phyloP scores from a whole-genome alignment of 306 rosid genomes.

The Mimosa pudica region DNA sequence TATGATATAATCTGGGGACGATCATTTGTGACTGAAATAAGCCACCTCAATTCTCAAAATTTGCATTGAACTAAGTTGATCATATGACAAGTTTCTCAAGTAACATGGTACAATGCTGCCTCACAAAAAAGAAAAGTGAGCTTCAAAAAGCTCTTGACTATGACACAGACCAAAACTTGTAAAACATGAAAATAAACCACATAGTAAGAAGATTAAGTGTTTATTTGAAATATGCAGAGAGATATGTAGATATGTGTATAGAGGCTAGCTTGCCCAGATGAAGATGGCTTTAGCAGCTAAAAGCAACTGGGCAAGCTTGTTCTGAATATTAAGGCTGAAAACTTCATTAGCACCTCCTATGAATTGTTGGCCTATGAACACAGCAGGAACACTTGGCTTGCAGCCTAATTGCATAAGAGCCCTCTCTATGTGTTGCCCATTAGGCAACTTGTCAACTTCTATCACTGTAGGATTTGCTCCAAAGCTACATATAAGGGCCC shows the following conservation, averaged over 20 bases:
- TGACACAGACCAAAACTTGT: background rate
- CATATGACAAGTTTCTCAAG: conserved; percentile 1
- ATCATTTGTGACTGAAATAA: background rate
- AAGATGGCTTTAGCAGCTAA: conserved; percentile 52
- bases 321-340: conserved; percentile 53
- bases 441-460: conserved; percentile 47
- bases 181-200: background rate
- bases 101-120: conserved; percentile 1
- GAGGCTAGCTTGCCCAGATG: conserved; percentile 34
- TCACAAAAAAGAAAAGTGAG: background rate
- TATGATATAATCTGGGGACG: background rate
- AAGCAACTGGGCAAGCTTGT: conserved; percentile 50
- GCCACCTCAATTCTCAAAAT: background rate
- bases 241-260: background rate
- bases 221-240: background rate
- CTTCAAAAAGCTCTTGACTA: background rate
- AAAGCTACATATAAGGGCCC: conserved; percentile 44
- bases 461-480: conserved; percentile 52
- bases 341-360: conserved; percentile 51
- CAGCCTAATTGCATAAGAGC: conserved; percentile 36
- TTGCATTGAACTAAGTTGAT: background rate
- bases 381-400: conserved; percentile 53
- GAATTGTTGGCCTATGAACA: conserved; percentile 54
- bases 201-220: background rate
- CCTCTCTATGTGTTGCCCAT: conserved; percentile 46